Evolutionary conservation across 331 rosid genomes (phyloP), one percentile per base, ranked within the genome.

Genomic region (Malus hybrid): DNA sequence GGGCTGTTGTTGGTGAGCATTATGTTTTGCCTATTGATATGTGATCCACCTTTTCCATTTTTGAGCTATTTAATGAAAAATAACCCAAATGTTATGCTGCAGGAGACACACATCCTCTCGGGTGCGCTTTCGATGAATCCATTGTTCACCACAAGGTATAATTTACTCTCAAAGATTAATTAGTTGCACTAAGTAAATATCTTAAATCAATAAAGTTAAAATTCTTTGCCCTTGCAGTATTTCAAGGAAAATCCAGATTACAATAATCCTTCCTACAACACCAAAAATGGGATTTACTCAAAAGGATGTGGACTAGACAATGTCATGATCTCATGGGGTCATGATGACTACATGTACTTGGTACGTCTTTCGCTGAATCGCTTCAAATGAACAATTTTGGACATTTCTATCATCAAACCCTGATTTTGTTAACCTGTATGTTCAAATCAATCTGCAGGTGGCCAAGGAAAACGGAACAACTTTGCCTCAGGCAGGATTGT

Each of bases 71-170:
- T 70, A 77, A 39, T 70, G 63, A 79, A 67, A 33, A 11, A 2
- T 27, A 22, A 60, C 65, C 13, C 27, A 10, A 62, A 39, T 65
- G 5, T 6, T 70, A 27, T 44, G 29, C 61, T 79, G 80, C 77
- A 92, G 97, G 97, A n/a, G 97, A 92, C 59, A 90, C 97, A 44
- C 91, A 90, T 79, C 97, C 96, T 42, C 78, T 93, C 16, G 96
- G 97, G 1, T 93, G 97, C 65, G 96, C 96, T 56, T 93, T 93
- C 79, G 91, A 93, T 79, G 87, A 88, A 79, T 78, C 91, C 80
- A 90, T 88, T 71, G 78, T 90, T 70, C 96, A 88, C 79, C 87
- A 87, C 83, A 90, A 90, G 91, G 97, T 91, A 81, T 34, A 48
- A 19, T 22, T 59, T 46, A 24, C 7, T 56, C 32, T 33, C 22